Percentiles rank a stretch among this genome's conserved stretches.
Evolutionary conservation across 441 rosid genomes (phyloP).

Genomic region (Erodium trifolium): DNA sequence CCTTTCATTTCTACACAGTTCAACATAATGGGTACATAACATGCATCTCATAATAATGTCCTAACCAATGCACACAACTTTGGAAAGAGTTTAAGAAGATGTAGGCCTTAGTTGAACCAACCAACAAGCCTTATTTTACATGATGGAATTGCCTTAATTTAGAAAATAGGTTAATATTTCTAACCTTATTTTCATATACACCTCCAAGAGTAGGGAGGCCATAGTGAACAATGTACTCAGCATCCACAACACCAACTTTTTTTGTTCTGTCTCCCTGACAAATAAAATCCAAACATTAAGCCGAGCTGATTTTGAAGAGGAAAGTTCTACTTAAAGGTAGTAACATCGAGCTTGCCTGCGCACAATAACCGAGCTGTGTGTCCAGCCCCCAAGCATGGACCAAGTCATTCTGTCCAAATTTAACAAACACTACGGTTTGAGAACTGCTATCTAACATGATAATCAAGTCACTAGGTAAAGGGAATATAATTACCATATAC

Average conservation of each 20-base stretch:
- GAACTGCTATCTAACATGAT: too few relatives aligned
- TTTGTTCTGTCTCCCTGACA: conserved; percentile 51
- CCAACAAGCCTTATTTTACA: too few relatives aligned
- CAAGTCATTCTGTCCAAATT: conserved; percentile 46
- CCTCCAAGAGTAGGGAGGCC: conserved; percentile 65
- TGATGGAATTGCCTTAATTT: neutral
- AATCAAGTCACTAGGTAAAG: too few relatives aligned
- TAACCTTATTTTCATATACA: conserved; percentile 28
- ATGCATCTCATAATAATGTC: too few relatives aligned
- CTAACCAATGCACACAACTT: too few relatives aligned
- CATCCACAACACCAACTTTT: conserved; percentile 61
- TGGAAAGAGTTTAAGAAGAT: too few relatives aligned
- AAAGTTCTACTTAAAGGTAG: neutral
- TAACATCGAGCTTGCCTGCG: conserved; percentile 36
- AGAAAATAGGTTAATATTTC: neutral
- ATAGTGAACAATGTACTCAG: conserved; percentile 52
- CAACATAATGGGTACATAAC: too few relatives aligned
- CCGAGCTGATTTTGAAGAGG: neutral
- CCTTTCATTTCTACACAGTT: too few relatives aligned
- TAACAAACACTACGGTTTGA: too few relatives aligned
- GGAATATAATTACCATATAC: too few relatives aligned
- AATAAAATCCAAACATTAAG: conserved; percentile 7
- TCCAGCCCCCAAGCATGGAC: conserved; percentile 76
- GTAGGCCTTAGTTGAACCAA: too few relatives aligned
- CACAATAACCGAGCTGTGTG: conserved; percentile 59